phyloP scores from a whole-genome alignment of 495 filamentous ascomycete species.

The Aspergillus sclerotiicarbonarius region DNA sequence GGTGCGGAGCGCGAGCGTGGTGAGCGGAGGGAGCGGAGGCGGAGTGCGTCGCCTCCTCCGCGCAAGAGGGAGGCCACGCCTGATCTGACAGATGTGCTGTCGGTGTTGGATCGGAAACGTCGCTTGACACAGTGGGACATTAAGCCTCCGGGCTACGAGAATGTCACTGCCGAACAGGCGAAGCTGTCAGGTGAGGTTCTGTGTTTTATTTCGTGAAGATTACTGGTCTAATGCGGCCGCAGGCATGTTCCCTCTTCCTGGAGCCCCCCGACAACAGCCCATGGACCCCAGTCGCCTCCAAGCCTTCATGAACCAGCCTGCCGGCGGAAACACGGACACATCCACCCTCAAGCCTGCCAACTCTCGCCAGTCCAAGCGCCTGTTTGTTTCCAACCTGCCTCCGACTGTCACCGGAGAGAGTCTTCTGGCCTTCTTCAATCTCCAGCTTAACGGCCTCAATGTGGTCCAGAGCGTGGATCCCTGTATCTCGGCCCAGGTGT shows the following conservation, averaged over 20 bases:
- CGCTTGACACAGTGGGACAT: constrained; percentile 98
- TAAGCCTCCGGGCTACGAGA: constrained; percentile 97
- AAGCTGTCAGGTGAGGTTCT: constrained; percentile 79
- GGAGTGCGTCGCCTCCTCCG: constrained; percentile 73
- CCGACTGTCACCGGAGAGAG: constrained; percentile 63
- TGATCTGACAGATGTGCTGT: constrained; percentile 80
- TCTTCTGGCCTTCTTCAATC: constrained; percentile 86
- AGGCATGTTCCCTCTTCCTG: constrained; percentile 97
- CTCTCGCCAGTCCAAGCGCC: constrained; percentile 86
- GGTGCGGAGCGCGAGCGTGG: constrained; percentile 32
- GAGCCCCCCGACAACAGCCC: constrained; percentile 89
- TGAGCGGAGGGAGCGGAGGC: constrained; percentile 61
- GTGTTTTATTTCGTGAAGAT: neutral
- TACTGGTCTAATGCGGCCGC: constrained; percentile 2
- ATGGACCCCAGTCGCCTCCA: constrained; percentile 95
- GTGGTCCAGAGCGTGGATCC: constrained; percentile 81
- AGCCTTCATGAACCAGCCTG: constrained; percentile 90
- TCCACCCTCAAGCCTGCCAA: constrained; percentile 86
- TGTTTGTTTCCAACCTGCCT: constrained; percentile 83
- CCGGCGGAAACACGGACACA: constrained; percentile 67
- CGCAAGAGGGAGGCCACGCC: constrained; percentile 91
- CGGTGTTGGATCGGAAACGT: constrained; percentile 78
- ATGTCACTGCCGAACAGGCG: constrained; percentile 96
- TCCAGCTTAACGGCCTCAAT: constrained; percentile 91
- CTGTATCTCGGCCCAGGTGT: constrained; percentile 79